Evolutionary conservation across 2,329 filamentous ascomycete genomes (phyloP), one percentile per base, ranked within the genome.

Genomic region (Arthrobotrys conoides): DNA sequence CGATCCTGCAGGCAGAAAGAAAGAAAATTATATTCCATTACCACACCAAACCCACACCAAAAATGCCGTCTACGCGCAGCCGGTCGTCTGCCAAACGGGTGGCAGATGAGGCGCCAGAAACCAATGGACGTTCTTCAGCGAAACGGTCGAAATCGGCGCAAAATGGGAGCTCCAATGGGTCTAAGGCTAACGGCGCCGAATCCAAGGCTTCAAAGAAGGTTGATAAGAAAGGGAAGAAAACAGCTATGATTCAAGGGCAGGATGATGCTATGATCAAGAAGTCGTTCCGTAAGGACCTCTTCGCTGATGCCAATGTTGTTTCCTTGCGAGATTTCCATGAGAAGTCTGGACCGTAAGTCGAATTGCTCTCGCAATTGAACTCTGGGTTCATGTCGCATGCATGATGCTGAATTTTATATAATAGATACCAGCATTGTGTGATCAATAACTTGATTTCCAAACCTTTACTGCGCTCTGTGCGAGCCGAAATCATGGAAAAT

Each of bases 361-460:
- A 46, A 51, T 70, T 41, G 27, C 51, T 59, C 18, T 46, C 63
- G 46, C 63, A 51, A 69, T 61, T 38, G 55, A 14, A 22, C 38
- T 18, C 18, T 20, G 16, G 46, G 18, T 27, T 20, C 14, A 44
- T 20, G 24, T 44, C 27, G 30, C 51, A 20, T 33, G 30, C 18
- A 51, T 22, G 46, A 63, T 6, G 20, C 57, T 64, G 38, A 51
- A 14, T n/a, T 36, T 67, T 53, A 27, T 80, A 16, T 30, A 2
- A 18, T 78, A 90, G 88, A 4, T 99, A 99, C 87, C 94, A 95
- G 84, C 95, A 99, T 84, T 92, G 92, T 82, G 95, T 99, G 65
- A 97, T 99, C 83, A 88, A 90, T 81, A 87, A 89, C 68, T 87
- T 99, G 51, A 91, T 98, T 84, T 87, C 96, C 85, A 91, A 95